phyloP scores from a whole-genome alignment of 345 rosid genomes.

The Salix suchowensis region DNA sequence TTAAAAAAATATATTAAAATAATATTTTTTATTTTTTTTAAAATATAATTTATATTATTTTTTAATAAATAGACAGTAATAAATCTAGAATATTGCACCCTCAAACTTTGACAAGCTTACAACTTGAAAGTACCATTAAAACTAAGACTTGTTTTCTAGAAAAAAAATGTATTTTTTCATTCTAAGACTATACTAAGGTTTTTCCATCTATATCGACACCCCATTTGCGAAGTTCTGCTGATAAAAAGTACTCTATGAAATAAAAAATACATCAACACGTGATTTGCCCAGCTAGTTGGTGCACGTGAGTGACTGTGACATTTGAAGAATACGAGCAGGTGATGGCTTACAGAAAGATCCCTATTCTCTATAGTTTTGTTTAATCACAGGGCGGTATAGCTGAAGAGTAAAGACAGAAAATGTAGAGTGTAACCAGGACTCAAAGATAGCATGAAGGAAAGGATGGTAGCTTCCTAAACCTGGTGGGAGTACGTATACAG shows the following conservation, averaged over 20 bases:
- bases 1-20: no score
- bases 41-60: no score
- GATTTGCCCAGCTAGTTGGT: constrained; percentile 15
- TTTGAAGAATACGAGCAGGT: constrained; percentile 10
- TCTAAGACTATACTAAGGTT: no score
- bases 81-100: no score
- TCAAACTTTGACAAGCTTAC: no score
- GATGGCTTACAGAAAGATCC: constrained; percentile 11
- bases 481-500: neutral
- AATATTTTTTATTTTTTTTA: no score
- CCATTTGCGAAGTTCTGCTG: no score
- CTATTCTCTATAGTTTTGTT: neutral
- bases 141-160: no score
- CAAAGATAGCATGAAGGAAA: neutral
- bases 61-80: no score
- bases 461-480: neutral
- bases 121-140: no score
- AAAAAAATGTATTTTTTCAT: no score
- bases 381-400: constrained; percentile 3
- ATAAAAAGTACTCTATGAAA: neutral
- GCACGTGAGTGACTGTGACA: constrained; percentile 41
- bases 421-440: neutral
- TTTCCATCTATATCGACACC: no score
- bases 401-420: neutral
- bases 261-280: constrained; percentile 19